These are phyloP conservation scores for Nadsonia commutata DNA, from an alignment of 1,139 yeast genomes.

Conservation along the genomic window DNA sequence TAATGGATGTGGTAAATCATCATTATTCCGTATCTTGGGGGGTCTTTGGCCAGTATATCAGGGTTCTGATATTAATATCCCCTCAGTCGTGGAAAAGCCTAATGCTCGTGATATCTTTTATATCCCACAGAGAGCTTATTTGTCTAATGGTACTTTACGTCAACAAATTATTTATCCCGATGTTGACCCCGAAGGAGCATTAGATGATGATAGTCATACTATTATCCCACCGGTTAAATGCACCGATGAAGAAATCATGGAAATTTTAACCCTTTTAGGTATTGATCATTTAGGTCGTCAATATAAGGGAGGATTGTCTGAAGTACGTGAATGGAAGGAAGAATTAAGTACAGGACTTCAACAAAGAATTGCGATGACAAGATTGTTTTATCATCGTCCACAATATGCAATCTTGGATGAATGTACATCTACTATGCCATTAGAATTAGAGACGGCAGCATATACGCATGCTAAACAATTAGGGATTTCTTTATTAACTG, in stretches of 20 bases:
- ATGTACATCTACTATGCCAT: slow-evolving; percentile 87
- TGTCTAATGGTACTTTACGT: slow-evolving; percentile 58
- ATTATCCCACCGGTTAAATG: slow-evolving; percentile 18
- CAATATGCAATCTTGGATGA: slow-evolving; percentile 90
- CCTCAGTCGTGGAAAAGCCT: slow-evolving; percentile 31
- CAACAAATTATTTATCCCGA: slow-evolving; percentile 88
- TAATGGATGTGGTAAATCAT: slow-evolving; percentile 90
- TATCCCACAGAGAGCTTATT: slow-evolving; percentile 83
- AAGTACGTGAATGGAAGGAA: slow-evolving; percentile 73
- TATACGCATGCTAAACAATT: slow-evolving; percentile 68
- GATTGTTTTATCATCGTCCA: slow-evolving; percentile 81
- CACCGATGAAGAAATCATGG: slow-evolving; percentile 48
- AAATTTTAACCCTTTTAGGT: slow-evolving; percentile 36
- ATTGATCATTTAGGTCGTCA: slow-evolving; percentile 24
- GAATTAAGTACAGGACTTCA: slow-evolving; percentile 85
- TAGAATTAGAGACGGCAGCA: slow-evolving; percentile 84
- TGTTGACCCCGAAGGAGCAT: slow-evolving; percentile 27
- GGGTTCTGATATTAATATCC: slow-evolving; percentile 31
- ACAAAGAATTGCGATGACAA: slow-evolving; percentile 86
- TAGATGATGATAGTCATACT: background rate
- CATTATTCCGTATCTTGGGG: slow-evolving; percentile 77
- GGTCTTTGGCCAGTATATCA: slow-evolving; percentile 80
- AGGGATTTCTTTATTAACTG: slow-evolving; percentile 75
- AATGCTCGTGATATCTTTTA: slow-evolving; percentile 60
- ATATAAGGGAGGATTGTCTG: slow-evolving; percentile 42